Base-by-base conservation (phyloP, 2,329 filamentous ascomycete genomes). In the Dryadomyces quercus-mongolicae region DNA sequence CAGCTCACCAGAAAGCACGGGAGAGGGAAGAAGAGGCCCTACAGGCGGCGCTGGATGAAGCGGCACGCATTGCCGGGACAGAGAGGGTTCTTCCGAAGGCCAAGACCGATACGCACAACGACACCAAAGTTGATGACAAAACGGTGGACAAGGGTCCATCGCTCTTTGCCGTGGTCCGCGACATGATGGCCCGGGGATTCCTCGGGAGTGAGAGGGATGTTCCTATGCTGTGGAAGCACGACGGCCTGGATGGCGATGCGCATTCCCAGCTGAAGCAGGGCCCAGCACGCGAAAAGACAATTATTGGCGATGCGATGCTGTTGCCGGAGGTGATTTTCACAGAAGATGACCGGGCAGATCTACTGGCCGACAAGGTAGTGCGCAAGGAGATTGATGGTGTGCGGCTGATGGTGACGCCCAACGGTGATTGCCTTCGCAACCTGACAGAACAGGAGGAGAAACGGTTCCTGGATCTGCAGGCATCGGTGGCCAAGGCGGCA, bases 401-500 rank as follows among this genome's bases (percentile, higher is more conserved):
- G 65, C 77, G 84, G 25, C 81, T 86, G 58, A 76, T 91, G 60
- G 80, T 91, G 52, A 90, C 86, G 0, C 85, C 86, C 0, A 82
- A 85, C 57, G 86, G 87, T 12, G 83, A 88, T 58, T 87, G 85
- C 64, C 74, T 92, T n/a, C 82, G 84, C 59, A 84, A 86, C 55
- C 69, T 93, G 53, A 82, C 76, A 1, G 69, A 76, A 4, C 80
- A 84, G 45, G 82, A 91, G 58, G 86, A 91, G 63, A 74, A 83
- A 38, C 76, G 77, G 5, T 91, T 86, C 60, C 71, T 92, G 12
- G 74, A 80, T 51, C 74, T 92, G 5, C 88, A 92, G 66, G 71
- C 74, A 49, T 70, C 70, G 7, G 69, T 88, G 47, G 74, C 76
- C 2, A 64, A 66, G 9, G 70, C 71, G 42, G 73, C 75, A 15